Base-by-base conservation (phyloP, 768 basidiomycete genomes). In the Suillus bovinus region DNA sequence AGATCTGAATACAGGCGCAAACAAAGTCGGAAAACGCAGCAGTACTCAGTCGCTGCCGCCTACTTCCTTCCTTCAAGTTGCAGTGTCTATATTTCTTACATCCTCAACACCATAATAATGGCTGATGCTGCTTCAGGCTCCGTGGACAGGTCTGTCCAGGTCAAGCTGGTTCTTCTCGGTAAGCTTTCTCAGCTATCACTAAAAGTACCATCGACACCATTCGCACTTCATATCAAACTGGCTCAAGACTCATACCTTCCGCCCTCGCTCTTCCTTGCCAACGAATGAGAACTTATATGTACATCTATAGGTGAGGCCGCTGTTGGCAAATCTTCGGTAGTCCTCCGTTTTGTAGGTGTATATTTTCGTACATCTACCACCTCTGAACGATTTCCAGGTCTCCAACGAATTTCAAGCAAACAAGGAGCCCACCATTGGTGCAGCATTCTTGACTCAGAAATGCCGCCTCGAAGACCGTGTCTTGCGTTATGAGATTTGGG, bases 351-450 rank as follows among this genome's bases (percentile, higher is more conserved):
- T 76, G 95, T 97, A 75, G 68, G 91, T 80, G 46, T 29, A 57
- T 57, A 38, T 55, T 58, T 24, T 56, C 24, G 11, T 39, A 39
- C 10, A 36, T 22, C 13, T 27, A 17, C 17, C 27, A 27, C 31
- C 58, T 52, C 57, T 63, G 33, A 68, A 66, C 55, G 60, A 31
- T 39, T 46, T 16, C 9, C 61, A 94, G 93, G 93, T 94, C 59
- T 91, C 91, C 74, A 94, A 99, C 79, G 96, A 99, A 76, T 99
- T 99, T 77, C 96, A 98, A 77, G 88, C 93, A 64, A 98, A 99
- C 84, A 99, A 98, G 77, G 95, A 97, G 71, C 96, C 96, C 11
- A 99, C 96, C 29, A 99, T 99, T 70, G 96, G 96, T 39, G 96
- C 96, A 58, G 96, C 94, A 5, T 96, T 96, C 80, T 76, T 96